Conservation (phyloP, 2,329 filamentous ascomycete genomes). For the Colletotrichum orbiculare region DNA sequence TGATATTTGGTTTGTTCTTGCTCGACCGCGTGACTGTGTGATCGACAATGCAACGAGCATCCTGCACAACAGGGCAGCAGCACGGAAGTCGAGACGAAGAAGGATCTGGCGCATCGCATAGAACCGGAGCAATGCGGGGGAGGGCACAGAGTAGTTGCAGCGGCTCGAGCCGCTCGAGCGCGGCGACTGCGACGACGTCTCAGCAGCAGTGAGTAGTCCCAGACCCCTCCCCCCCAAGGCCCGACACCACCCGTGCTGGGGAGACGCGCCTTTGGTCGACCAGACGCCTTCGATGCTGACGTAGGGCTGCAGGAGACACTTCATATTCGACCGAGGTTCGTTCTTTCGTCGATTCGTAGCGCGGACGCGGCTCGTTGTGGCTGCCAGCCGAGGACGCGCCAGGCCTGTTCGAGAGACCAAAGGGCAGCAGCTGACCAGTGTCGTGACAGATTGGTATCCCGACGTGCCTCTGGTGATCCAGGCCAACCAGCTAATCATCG, state of each 20-base stretch:
- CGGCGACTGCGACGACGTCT: not conserved
- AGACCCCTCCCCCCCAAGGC: no score
- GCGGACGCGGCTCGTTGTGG: no score
- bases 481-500: conserved; percentile 33
- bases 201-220: no score
- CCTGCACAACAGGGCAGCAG: no score
- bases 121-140: conserved; percentile 18
- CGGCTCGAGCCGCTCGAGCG: conserved; percentile 31
- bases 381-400: no score
- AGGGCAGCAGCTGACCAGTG: not conserved
- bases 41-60: no score
- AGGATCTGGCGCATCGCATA: not conserved
- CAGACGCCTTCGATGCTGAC: not conserved
- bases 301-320: conserved; percentile 15
- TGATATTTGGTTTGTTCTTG: no score
- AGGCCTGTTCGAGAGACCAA: not conserved
- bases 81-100: not conserved
- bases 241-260: no score
- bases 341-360: not conserved
- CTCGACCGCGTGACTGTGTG: no score
- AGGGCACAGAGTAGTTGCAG: conserved; percentile 28
- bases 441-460: conserved; percentile 24
- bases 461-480: conserved; percentile 34
- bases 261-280: no score
- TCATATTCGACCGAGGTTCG: conserved; percentile 35